A percentile compares a stretch with the other conserved stretches of the same genome.
These are phyloP conservation scores for Ogataea kodamae DNA, from an alignment of 805 yeast species.

Conservation along the genomic window DNA sequence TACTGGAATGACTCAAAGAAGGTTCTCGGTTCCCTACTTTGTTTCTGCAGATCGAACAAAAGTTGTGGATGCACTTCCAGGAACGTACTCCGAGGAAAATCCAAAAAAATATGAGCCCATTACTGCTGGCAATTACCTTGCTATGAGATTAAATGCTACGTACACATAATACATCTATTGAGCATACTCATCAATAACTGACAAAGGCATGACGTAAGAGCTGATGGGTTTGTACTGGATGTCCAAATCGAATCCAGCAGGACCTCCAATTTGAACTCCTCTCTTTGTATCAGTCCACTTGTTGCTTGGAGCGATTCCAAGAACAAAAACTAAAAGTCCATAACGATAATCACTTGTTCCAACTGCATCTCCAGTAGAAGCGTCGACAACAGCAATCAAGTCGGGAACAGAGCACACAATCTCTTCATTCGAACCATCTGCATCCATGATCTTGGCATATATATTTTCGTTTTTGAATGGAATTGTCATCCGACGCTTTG, in stretches of 20 bases:
- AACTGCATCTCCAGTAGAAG: constrained; percentile 43
- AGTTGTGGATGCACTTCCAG: constrained; percentile 23
- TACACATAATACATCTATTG: constrained; percentile 10
- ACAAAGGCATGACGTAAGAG: constrained; percentile 32
- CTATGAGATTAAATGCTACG: constrained; percentile 22
- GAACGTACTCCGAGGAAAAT: constrained; percentile 14
- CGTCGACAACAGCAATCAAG: constrained; percentile 40
- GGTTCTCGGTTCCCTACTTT: constrained; percentile 32
- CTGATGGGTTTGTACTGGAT: constrained; percentile 38
- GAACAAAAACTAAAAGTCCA: constrained; percentile 42
- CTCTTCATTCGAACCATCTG: constrained; percentile 23
- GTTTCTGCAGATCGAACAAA: constrained; percentile 21
- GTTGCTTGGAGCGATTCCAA: constrained; percentile 37
- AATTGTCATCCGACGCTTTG: constrained; percentile 28
- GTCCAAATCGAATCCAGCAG: constrained; percentile 35
- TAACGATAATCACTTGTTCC: constrained; percentile 48
- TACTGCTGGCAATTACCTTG: constrained; percentile 24
- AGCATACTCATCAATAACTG: constrained; percentile 39
- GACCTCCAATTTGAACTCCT: constrained; percentile 42
- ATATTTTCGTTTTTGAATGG: constrained; percentile 51
- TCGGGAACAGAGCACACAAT: constrained; percentile 46
- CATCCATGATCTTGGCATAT: constrained; percentile 28
- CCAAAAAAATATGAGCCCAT: constrained; percentile 22
- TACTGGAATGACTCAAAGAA: constrained; percentile 17
- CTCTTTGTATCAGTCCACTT: constrained; percentile 36